phyloP scores from a whole-genome alignment of 2,329 filamentous ascomycete genomes.

The Aureobasidium sp. region DNA sequence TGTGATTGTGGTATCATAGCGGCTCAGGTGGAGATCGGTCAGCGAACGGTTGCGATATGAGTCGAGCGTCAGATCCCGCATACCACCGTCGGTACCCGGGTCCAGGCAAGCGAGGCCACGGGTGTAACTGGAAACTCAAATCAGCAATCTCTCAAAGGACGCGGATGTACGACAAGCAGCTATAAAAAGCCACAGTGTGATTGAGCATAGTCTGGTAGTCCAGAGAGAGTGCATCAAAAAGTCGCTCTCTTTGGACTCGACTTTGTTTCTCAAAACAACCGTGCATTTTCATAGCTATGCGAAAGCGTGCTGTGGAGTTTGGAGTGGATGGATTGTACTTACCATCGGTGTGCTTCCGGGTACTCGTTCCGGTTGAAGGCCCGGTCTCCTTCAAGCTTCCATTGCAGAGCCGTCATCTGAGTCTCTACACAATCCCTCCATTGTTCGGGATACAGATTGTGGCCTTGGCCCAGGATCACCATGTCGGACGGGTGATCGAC shows the following conservation, averaged over 20 bases:
- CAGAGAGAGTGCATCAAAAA: background rate
- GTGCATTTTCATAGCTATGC: background rate
- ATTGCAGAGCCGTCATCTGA: constrained; percentile 1
- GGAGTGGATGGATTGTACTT: background rate
- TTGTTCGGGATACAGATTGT: constrained; percentile 15
- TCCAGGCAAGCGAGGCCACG: background rate
- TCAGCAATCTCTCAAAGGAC: background rate
- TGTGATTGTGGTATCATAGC: constrained; percentile 19
- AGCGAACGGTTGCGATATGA: constrained; percentile 23
- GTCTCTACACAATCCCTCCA: background rate
- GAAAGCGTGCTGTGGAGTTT: background rate
- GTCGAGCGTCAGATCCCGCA: constrained; percentile 14
- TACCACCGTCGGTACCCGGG: background rate
- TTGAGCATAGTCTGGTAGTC: background rate
- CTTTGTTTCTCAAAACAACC: background rate
- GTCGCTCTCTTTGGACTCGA: background rate
- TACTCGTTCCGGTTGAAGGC: constrained; percentile 19
- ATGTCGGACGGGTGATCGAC: constrained; percentile 27
- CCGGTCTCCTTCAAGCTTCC: constrained; percentile 22
- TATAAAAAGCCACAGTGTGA: background rate
- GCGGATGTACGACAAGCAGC: no score
- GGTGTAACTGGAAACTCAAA: background rate
- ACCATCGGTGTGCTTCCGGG: constrained; percentile 15
- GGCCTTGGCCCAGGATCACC: constrained; percentile 15
- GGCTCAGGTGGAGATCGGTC: constrained; percentile 18